Conservation (phyloP, 2,329 filamentous ascomycete genomes). For the Rutstroemia sp. region DNA sequence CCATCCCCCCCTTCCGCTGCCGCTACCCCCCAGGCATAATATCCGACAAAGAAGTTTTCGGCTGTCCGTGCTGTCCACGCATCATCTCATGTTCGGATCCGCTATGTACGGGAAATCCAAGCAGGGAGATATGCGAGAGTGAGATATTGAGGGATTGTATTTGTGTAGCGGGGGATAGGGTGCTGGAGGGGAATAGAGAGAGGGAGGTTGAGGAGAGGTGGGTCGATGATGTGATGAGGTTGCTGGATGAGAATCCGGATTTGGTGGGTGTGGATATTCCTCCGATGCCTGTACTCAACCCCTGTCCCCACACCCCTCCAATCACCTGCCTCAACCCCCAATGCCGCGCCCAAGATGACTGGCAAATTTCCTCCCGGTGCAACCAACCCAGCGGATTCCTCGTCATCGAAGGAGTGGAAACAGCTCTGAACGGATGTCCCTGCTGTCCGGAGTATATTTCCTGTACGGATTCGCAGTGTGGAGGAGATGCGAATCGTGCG, state of each 20-base stretch:
- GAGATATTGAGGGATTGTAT: neutral
- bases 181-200: too few relatives aligned
- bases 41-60: neutral
- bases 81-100: neutral
- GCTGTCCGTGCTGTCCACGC: neutral
- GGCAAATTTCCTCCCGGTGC: neutral
- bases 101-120: neutral
- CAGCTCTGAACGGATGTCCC: neutral
- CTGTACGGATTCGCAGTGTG: neutral
- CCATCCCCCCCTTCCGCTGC: neutral
- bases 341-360: neutral
- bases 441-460: neutral
- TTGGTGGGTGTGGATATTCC: too few relatives aligned
- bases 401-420: neutral
- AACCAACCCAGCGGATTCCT: neutral
- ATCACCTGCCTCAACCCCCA: neutral
- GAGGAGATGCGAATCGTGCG: neutral
- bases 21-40: neutral
- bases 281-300: too few relatives aligned
- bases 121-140: neutral
- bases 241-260: too few relatives aligned
- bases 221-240: too few relatives aligned
- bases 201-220: too few relatives aligned
- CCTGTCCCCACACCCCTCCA: neutral
- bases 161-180: neutral